Base-by-base conservation (phyloP, 2,329 filamentous ascomycete genomes). In the Neoarthrinium moseri region DNA sequence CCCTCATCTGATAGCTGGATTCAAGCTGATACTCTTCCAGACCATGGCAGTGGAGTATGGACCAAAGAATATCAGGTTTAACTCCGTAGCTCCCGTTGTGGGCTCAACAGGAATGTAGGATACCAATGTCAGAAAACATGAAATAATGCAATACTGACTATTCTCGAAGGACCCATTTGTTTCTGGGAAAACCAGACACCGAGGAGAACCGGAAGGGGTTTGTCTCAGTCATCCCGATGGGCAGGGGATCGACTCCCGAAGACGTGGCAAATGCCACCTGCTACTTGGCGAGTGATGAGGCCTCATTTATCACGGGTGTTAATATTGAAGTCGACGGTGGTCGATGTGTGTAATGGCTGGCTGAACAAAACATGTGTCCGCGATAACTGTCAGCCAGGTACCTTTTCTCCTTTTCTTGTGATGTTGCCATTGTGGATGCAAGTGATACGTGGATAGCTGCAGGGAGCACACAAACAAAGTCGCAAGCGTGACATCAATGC, bases 211-310 rank as follows among this genome's bases (percentile, higher is more conserved):
- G 78, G 35, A 72, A 75, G 49, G 71, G 68, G 2, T 78, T 83
- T 51, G 67, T 80, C 23, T 72, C 74, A 2, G 72, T 73, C 0
- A 68, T 83, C 6, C 80, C 79, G 0, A 64, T 83, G 1, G 78
- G 79, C 3, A 67, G 80, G 12, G 69, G 73, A 4, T 77, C 77
- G 2, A 75, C 75, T n/a, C 75, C 81, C 1, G 69, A 73, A 8
- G 87, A 91, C 61, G 77, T 91, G 27, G 86, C 83, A 3, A 87
- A 88, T 56, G 84, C 84, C 21, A 83, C 80, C 50, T 73, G 84
- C 15, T 91, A 85, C 59, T 63, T 91, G 36, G 84, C 83, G 2
- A 87, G 83, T 48, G 83, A 89, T 22, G 87, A 90, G 58, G 83
- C 82, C 0, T 74, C 71, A 3, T 89, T 90, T 56, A 79, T 91